Base-by-base conservation (phyloP, 352 stramenopile species). In the Stephanocyclus meneghinianus region DNA sequence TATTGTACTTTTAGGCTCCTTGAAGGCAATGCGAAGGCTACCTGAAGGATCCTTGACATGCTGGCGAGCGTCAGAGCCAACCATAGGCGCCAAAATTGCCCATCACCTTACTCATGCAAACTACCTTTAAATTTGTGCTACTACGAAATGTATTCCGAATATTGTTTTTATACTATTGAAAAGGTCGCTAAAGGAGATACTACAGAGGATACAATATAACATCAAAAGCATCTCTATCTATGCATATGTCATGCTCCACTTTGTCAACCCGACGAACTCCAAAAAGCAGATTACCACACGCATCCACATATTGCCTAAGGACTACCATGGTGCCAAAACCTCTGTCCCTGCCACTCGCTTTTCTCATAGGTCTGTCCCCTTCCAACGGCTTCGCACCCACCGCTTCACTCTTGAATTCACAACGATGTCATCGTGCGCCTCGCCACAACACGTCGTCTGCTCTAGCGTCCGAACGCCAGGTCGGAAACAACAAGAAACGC, bases 401-500 rank as follows among this genome's bases (percentile, higher is more conserved):
- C 35, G 0, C 35, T 40, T 1, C 35, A 8, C 35, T 40, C 4
- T 8, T 40, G 7, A 40, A 4, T 40, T 40, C 35, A 40, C 35
- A 40, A 40, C 0, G 0, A 4, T 4, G 35, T 8, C 35, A 40
- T 40, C 35, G 7, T 40, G 35, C 35, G 0, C 35, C 3, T 40
- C 1, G 3, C 35, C 35, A 40, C 35, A 4, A 40, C 13, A 1
- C 21, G 40, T 44, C 29, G 5, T 2, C 26, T 18, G 53, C 29
- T n/a, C 53, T 62, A 13, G 47, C 29, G 18, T 26, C 53, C 11
- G n/a, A 48, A 71, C 7, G 15, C 15, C 30, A 40, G 15, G 21
- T n/a, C 45, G 53, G 29, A 13, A 15, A 35, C 44, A 35, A 42
- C n/a, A 66, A 59, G 42, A 83, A 83, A 40, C 71, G 70, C 56